Evolutionary conservation across 73 alveolate species (phyloP).

Genomic region (Stentor coeruleus): DNA sequence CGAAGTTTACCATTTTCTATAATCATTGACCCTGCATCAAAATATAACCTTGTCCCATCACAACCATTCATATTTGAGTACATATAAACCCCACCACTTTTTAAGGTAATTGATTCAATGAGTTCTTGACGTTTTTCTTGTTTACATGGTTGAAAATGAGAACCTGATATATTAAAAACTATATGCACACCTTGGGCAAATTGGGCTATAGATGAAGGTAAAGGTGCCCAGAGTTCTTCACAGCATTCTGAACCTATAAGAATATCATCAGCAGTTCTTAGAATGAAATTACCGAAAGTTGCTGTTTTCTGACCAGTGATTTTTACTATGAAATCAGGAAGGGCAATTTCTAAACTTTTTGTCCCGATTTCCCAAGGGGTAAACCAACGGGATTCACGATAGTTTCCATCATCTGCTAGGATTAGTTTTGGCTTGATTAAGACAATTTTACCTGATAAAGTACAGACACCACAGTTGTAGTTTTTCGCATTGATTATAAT

Average conservation of each 20-base stretch:
- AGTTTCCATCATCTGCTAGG: conserved; percentile 85
- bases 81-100: conserved; percentile 72
- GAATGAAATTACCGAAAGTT: conserved; percentile 64
- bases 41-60: conserved; percentile 84
- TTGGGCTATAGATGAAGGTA: conserved; percentile 59
- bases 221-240: conserved; percentile 79
- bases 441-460: conserved; percentile 55
- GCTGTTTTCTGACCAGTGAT: conserved; percentile 45
- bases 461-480: conserved; percentile 81
- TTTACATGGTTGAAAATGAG: conserved; percentile 54
- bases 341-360: conserved; percentile 47
- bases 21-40: conserved; percentile 81
- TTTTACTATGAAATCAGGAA: conserved; percentile 42
- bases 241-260: conserved; percentile 72
- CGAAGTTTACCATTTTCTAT: conserved; percentile 77
- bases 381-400: conserved; percentile 88
- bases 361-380: conserved; percentile 76
- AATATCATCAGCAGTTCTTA: conserved; percentile 53
- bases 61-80: conserved; percentile 67
- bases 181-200: conserved; percentile 46
- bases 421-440: conserved; percentile 84
- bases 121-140: conserved; percentile 57
- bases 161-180: conserved; percentile 46
- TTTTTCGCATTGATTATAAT: conserved; percentile 68
- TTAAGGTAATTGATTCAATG: conserved; percentile 51